Evolutionary conservation across 176 grass and related monocot species (phyloP).

Genomic region (Typha latifolia): DNA sequence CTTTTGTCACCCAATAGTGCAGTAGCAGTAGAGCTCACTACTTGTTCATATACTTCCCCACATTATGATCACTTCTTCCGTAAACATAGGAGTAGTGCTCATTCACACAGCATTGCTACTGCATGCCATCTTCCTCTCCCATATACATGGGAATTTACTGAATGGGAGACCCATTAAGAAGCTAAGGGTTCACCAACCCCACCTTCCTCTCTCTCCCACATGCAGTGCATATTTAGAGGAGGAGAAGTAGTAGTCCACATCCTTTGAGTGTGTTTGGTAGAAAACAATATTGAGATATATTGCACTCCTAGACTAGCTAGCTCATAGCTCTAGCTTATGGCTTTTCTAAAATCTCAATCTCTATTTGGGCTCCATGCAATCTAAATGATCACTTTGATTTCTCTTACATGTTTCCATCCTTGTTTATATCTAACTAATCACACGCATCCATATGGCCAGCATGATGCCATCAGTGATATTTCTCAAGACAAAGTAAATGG

Average conservation of each 20-base stretch:
- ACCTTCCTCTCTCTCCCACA: not conserved
- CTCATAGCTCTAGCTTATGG: not conserved
- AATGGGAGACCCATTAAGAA: not conserved
- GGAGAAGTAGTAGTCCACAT: not conserved
- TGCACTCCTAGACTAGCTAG: not conserved
- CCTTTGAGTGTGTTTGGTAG: constrained; percentile 12
- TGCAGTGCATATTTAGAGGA: constrained; percentile 2
- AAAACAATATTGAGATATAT: not conserved
- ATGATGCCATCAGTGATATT: not conserved
- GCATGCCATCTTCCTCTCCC: not conserved
- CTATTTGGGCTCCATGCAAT: not conserved
- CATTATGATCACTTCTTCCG: too few relatives aligned
- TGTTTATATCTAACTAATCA: not conserved
- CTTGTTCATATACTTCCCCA: too few relatives aligned
- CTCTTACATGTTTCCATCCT: not conserved
- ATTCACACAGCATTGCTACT: not conserved
- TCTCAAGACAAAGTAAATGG: not conserved
- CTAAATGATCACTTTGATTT: too few relatives aligned
- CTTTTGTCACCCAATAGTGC: constrained; percentile 20
- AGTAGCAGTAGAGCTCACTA: not conserved
- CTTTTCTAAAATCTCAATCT: not conserved
- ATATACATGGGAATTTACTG: not conserved
- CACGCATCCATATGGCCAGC: not conserved
- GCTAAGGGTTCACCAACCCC: not conserved
- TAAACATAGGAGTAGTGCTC: not conserved